Evolutionary conservation across 495 filamentous ascomycete species (phyloP).

Genomic region (Trichoderma virens): DNA sequence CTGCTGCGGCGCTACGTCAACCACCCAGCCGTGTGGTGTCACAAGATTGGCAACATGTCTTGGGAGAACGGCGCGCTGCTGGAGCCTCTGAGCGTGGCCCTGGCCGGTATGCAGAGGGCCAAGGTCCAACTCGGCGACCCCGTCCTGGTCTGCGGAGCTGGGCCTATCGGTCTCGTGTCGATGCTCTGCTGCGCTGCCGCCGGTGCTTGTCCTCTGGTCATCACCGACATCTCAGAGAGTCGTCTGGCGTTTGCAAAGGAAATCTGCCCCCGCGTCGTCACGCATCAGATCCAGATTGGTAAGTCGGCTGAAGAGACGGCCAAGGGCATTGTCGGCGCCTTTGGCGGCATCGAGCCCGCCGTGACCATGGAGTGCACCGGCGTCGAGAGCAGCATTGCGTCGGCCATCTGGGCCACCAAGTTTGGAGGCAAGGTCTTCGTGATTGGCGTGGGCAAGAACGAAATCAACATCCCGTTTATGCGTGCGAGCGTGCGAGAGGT

Average conservation of each 20-base stretch:
- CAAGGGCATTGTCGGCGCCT: conserved; percentile 53
- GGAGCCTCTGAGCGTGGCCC: conserved; percentile 77
- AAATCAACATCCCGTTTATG: conserved; percentile 94
- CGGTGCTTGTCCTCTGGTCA: conserved; percentile 76
- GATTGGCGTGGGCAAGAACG: conserved; percentile 86
- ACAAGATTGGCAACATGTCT: conserved; percentile 84
- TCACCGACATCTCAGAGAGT: conserved; percentile 87
- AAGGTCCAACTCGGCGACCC: conserved; percentile 73
- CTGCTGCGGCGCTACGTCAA: conserved; percentile 87
- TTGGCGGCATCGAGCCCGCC: conserved; percentile 66
- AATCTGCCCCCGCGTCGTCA: conserved; percentile 62
- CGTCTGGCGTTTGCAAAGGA: conserved; percentile 75
- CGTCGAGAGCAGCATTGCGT: conserved; percentile 77
- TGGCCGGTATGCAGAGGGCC: conserved; percentile 76
- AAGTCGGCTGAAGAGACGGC: conserved; percentile 63
- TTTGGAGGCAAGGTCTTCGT: conserved; percentile 93
- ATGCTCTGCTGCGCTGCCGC: conserved; percentile 74
- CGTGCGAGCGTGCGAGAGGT: conserved; percentile 81
- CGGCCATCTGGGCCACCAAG: conserved; percentile 80
- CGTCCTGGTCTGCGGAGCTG: conserved; percentile 79
- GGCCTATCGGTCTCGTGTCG: conserved; percentile 83
- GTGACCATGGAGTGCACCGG: conserved; percentile 85
- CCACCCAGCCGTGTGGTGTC: conserved; percentile 85
- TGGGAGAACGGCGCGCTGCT: conserved; percentile 83
- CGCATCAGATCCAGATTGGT: conserved; percentile 64